Conservation (phyloP, 345 rosid species). For the Iberis pinnata region DNA sequence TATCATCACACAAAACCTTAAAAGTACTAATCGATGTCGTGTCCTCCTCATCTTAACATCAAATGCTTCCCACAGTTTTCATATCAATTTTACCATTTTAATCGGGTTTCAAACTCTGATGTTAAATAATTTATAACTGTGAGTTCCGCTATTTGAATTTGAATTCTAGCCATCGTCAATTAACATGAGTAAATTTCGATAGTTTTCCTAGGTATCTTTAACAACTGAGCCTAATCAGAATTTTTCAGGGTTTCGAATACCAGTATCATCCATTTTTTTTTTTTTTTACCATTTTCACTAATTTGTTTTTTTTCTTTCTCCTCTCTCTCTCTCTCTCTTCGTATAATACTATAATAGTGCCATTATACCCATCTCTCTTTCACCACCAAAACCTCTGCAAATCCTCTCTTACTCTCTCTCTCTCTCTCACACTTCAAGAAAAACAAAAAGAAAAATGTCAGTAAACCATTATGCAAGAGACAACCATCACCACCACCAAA, state of each 20-base stretch:
- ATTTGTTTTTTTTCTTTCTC: not conserved
- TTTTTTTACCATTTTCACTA: too few relatives aligned
- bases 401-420: not conserved
- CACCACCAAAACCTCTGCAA: constrained; percentile 25
- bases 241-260: too few relatives aligned
- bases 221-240: too few relatives aligned
- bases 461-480: constrained; percentile 40
- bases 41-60: constrained; percentile 28
- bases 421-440: constrained; percentile 17
- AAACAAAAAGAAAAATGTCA: constrained; percentile 29
- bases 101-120: too few relatives aligned
- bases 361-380: constrained; percentile 30
- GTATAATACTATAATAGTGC: constrained; percentile 33
- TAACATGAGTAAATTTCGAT: too few relatives aligned
- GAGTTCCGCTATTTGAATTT: too few relatives aligned
- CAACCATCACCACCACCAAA: constrained; percentile 23
- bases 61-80: constrained; percentile 31
- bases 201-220: too few relatives aligned
- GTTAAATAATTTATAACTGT: too few relatives aligned
- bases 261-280: too few relatives aligned
- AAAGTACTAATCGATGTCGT: constrained; percentile 35
- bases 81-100: constrained; percentile 27
- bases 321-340: constrained; percentile 3
- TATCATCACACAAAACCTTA: constrained; percentile 38
- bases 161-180: too few relatives aligned